A percentile compares a stretch with the other conserved stretches of the same genome.
Evolutionary conservation across 169 alveolate genomes (phyloP).

Genomic region (Plasmodium falciparum): DNA sequence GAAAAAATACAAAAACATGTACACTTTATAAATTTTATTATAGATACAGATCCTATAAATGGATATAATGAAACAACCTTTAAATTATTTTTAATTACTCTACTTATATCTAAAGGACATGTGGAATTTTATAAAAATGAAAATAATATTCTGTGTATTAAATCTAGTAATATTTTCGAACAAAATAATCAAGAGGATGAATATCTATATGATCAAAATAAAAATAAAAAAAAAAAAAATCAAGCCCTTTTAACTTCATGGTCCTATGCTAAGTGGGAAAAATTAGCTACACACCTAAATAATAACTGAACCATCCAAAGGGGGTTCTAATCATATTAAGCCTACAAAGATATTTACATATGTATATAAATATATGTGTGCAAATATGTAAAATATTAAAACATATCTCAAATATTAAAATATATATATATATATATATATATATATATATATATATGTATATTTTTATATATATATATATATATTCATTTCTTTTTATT

Average conservation of each 20-base stretch:
- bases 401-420: no score
- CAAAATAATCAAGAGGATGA: background rate
- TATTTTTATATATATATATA: no score
- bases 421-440: no score
- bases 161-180: constrained; percentile 8
- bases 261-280: constrained; percentile 60
- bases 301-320: background rate
- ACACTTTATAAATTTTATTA: constrained; percentile 80
- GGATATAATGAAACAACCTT: constrained; percentile 85
- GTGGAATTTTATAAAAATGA: constrained; percentile 70
- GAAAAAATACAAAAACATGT: constrained; percentile 36
- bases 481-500: no score
- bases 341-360: background rate
- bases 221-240: constrained; percentile 15
- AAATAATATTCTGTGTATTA: constrained; percentile 28
- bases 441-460: no score
- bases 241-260: constrained; percentile 70
- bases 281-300: constrained; percentile 8
- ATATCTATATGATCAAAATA: background rate
- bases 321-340: background rate
- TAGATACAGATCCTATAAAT: constrained; percentile 80
- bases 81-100: constrained; percentile 80
- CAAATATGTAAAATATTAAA: background rate
- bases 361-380: background rate
- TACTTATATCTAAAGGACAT: constrained; percentile 81